Evolutionary conservation across 192 early-diverging fungal species (phyloP), one percentile per base, ranked within the genome.

Genomic region (Jimgerdemannia lactiflua): DNA sequence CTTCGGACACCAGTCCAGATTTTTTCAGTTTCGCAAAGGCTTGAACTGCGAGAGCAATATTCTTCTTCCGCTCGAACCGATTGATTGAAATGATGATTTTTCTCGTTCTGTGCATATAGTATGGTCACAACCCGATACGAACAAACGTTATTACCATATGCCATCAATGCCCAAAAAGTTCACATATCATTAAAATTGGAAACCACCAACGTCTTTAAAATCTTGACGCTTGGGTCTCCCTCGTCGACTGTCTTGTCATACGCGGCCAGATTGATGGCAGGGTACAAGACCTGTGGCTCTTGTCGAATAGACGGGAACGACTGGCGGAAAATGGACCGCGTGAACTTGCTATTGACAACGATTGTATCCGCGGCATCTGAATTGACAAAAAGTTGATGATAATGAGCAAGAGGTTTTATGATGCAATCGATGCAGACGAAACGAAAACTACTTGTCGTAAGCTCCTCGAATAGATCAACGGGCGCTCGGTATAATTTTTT

Each of bases 31-130:
- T 75, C 11, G 90, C 88, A 77, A 95, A 93, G 3, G 95, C 85
- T 18, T 89, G 79, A 54, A 99, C 88, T 4, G 94, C 96, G 64
- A 99, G 82, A 0, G 73, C 83, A 20, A 99, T 86, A 85, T 94
- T 88, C 85, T 99, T 99, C 79, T 97, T 97, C 65, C 94, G 89
- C 78, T 99, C 97, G 69, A 98, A 99, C n/a, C 97, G 93, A 78
- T 98, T 99, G 80, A 99, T 92, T 0, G 97, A 99, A 18, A 98
- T 67, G 18, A 95, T 71, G 2, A 74, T 76, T 10, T 84, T 74
- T 42, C 78, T 82, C 3, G 43, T 42, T 3, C 78, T 83, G 40
- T 39, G 18, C 20, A 74, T 43, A 3, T 59, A 59, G 29, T 29
- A 29, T 29, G 29, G 29, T 29, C 29, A 29, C 29, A 29, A 29